Percentiles rank a stretch among this genome's conserved stretches.
Evolutionary conservation across 2,329 filamentous ascomycete species (phyloP).

Genomic region (Xylogone sp.): DNA sequence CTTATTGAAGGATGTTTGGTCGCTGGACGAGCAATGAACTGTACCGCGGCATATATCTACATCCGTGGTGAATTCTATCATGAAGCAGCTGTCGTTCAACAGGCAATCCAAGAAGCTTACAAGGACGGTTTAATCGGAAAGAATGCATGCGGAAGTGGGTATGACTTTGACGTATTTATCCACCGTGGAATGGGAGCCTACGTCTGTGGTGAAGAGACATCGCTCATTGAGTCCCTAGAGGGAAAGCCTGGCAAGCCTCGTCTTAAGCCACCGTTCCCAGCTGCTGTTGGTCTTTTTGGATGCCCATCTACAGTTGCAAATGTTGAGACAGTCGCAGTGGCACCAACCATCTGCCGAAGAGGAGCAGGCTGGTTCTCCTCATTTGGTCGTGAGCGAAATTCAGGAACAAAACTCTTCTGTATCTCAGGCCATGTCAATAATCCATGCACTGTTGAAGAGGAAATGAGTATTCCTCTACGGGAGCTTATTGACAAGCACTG

Average conservation of each 20-base stretch:
- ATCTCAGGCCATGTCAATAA: conserved; percentile 99
- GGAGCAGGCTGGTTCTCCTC: conserved; percentile 89
- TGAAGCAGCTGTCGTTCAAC: conserved; percentile 89
- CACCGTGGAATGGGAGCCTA: conserved; percentile 98
- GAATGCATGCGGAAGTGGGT: conserved; percentile 94
- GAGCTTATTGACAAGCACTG: conserved; percentile 99
- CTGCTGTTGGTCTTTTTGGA: conserved; percentile 94
- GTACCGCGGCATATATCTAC: conserved; percentile 97
- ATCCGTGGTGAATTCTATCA: conserved; percentile 98
- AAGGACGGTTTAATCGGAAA: conserved; percentile 92
- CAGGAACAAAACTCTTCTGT: conserved; percentile 96
- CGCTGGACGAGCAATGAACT: conserved; percentile 97
- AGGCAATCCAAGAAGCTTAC: conserved; percentile 97
- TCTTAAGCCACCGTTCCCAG: conserved; percentile 97
- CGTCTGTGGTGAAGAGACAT: conserved; percentile 97
- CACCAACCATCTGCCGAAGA: conserved; percentile 91
- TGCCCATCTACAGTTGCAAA: conserved; percentile 98
- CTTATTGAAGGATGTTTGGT: conserved; percentile 95
- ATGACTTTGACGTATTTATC: conserved; percentile 96
- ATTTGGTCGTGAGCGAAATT: conserved; percentile 94
- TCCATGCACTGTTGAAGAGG: conserved; percentile 95
- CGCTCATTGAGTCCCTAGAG: conserved; percentile 95
- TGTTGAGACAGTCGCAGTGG: conserved; percentile 93
- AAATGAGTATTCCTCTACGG: conserved; percentile 95
- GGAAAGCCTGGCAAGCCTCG: conserved; percentile 98